Conservation (phyloP, 169 alveolate species). For the Amoebophrya sp. region DNA sequence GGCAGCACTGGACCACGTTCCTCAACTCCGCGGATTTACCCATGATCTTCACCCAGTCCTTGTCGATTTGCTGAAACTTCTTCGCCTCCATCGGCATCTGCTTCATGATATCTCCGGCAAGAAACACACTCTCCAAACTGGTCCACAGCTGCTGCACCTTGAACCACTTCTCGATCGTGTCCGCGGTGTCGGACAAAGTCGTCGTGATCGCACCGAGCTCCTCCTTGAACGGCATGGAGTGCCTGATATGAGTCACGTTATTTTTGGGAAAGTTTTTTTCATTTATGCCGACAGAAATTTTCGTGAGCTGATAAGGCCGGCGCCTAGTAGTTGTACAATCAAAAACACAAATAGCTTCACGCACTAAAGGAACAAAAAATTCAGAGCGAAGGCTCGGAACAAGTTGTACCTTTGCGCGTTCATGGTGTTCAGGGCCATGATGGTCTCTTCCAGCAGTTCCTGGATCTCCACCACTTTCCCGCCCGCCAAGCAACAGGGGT, state of each 20-base stretch:
- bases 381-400: too few relatives aligned
- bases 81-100: constrained; percentile 94
- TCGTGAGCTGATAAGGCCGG: too few relatives aligned
- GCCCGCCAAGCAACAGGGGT: constrained; percentile 34
- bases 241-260: too few relatives aligned
- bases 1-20: constrained; percentile 85
- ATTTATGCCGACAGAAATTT: too few relatives aligned
- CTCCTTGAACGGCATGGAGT: constrained; percentile 84
- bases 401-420: not conserved
- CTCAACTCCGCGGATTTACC: constrained; percentile 86
- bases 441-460: constrained; percentile 87
- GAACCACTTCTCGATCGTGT: constrained; percentile 91
- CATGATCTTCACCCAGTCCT: constrained; percentile 38
- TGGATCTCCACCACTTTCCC: constrained; percentile 74
- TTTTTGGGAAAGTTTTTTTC: too few relatives aligned
- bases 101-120: constrained; percentile 94
- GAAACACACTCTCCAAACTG: constrained; percentile 89
- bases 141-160: constrained; percentile 91
- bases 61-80: constrained; percentile 86
- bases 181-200: constrained; percentile 85
- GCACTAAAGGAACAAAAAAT: too few relatives aligned
- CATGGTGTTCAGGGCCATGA: constrained; percentile 71
- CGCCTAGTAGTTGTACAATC: too few relatives aligned
- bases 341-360: too few relatives aligned
- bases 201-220: constrained; percentile 71